phyloP scores from a whole-genome alignment of 2,329 filamentous ascomycete genomes.

The Hypoxylon sp. region DNA sequence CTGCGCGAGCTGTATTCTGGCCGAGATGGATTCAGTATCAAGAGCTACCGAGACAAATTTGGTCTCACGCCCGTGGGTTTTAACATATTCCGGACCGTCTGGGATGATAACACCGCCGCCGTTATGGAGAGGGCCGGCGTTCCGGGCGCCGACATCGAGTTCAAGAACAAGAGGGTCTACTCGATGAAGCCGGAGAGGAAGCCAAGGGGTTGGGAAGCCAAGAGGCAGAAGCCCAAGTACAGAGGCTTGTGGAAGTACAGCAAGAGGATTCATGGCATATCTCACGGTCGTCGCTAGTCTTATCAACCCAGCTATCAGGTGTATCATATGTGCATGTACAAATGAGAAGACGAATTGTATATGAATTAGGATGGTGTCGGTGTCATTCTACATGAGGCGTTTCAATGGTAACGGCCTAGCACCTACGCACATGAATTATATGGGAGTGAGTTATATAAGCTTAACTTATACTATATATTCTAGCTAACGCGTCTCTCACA shows the following conservation, averaged over 20 bases:
- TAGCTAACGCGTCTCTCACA: neutral
- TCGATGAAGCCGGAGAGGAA: slow-evolving; percentile 68
- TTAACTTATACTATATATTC: neutral
- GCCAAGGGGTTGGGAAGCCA: slow-evolving; percentile 71
- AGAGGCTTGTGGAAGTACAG: slow-evolving; percentile 70
- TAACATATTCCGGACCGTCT: slow-evolving; percentile 85
- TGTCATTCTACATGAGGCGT: neutral
- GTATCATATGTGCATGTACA: slow-evolving; percentile 35
- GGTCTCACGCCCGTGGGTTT: slow-evolving; percentile 78
- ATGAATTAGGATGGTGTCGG: slow-evolving; percentile 5
- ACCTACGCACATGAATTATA: neutral
- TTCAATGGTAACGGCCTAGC: neutral
- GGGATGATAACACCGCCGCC: slow-evolving; percentile 86
- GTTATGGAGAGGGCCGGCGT: slow-evolving; percentile 85
- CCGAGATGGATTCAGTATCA: slow-evolving; percentile 76
- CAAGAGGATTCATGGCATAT: slow-evolving; percentile 58
- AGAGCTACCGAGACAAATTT: slow-evolving; percentile 76
- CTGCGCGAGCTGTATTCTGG: slow-evolving; percentile 61
- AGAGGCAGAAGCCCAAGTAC: slow-evolving; percentile 71
- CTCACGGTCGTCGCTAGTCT: slow-evolving; percentile 29
- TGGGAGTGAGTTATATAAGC: neutral
- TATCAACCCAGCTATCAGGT: slow-evolving; percentile 17
- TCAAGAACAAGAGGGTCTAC: slow-evolving; percentile 80
- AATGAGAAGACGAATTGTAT: slow-evolving; percentile 22
- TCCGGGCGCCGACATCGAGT: slow-evolving; percentile 81